Base-by-base conservation (phyloP, 1,284 basidiomycete genomes). In the Wallemia hederae region DNA sequence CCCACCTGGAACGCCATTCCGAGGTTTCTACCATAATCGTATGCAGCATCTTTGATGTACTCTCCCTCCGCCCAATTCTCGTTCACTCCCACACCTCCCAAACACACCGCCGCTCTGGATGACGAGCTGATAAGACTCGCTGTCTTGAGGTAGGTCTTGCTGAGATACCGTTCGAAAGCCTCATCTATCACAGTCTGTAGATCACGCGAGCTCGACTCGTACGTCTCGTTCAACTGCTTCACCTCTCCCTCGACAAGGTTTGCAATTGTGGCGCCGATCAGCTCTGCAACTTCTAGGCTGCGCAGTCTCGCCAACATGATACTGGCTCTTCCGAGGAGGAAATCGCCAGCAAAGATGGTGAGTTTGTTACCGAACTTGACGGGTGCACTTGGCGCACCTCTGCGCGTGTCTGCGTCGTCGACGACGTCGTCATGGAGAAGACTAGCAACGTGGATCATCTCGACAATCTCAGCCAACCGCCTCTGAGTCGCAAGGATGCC, bases 361-460 rank as follows among this genome's bases (percentile, higher is more conserved):
- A 96, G 77, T 70, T 98, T 98, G 76, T 92, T 96, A n/a, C 87
- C 89, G 67, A 92, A 92, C 9, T 80, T 80, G 7, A 80, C 77
- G 0, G 91, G 94, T 0, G 89, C 89, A 15, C 83, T 86, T 1
- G 88, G 79, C 0, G 77, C 78, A 2, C 85, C 83, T 1, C 92
- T 78, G 1, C 92, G 82, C 1, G 90, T 77, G 17, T 80, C 74
- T 0, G 91, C 87, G 62, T 76, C 76, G 74, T 98, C 92, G 63
- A 90, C 82, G 59, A 98, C 90, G 66, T 89, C 86, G 77, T 99
- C 90, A 69, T 98, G 94, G 19, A 99, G 74, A 5, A 94, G 76
- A 0, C 87, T 92, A 27, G 94, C 92, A 64, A 96, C 88, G 69
- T 98, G 91, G 63, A 99, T 89, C 89, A 98, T 96, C 71, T 99